A percentile compares a stretch with the other conserved stretches of the same genome.
Conservation (phyloP, 306 rosid genomes). For the Gastrolobium villosum region DNA sequence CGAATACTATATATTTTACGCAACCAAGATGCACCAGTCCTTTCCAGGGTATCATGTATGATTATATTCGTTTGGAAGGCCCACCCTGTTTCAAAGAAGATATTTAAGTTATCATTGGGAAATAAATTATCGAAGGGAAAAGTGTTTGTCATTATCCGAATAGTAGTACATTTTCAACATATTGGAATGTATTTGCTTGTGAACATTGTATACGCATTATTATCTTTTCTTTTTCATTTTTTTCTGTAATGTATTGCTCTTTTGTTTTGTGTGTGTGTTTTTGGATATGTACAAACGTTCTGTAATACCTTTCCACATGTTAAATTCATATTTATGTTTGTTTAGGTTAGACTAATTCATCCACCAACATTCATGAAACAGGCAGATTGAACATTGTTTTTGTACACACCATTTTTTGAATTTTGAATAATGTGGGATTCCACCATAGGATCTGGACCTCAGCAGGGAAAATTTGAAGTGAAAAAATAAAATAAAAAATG, state of each 20-base stretch:
- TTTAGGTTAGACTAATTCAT: constrained; percentile 19
- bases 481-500: background rate
- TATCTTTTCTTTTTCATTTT: background rate
- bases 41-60: constrained; percentile 80
- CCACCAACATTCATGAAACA: constrained; percentile 2
- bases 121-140: too few relatives aligned
- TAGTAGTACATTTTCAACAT: constrained; percentile 1
- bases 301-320: constrained; percentile 1
- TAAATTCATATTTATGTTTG: constrained; percentile 31
- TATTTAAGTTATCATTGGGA: constrained; percentile 32
- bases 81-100: constrained; percentile 62
- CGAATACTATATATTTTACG: constrained; percentile 65
- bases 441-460: constrained; percentile 31
- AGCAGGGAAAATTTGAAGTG: background rate
- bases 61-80: constrained; percentile 81
- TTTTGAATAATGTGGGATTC: constrained; percentile 22
- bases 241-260: background rate
- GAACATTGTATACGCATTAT: constrained; percentile 30
- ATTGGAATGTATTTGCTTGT: constrained; percentile 28
- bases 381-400: constrained; percentile 32
- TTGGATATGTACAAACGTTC: constrained; percentile 13
- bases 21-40: constrained; percentile 60
- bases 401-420: background rate
- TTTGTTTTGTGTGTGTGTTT: background rate
- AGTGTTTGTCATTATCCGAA: too few relatives aligned